A percentile compares a stretch with the other conserved stretches of the same genome.
Conservation (phyloP, 225 moss, liverwort and hornwort species). For the Pseudisothecium myosuroides region DNA sequence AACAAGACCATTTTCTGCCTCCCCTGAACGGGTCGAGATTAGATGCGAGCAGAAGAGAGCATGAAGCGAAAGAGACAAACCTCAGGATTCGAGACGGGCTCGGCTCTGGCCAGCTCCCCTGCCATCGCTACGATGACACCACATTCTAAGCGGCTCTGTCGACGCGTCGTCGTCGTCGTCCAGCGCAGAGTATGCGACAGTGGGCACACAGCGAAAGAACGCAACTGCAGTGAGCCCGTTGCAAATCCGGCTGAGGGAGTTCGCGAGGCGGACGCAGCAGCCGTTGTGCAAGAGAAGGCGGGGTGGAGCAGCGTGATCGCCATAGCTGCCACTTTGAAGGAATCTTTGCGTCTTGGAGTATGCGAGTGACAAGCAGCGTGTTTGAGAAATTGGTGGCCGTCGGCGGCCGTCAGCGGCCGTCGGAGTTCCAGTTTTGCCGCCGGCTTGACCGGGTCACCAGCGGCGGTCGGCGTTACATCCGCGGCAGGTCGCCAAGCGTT, state of each 20-base stretch:
- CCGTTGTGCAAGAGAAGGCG: background rate
- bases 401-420: background rate
- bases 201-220: background rate
- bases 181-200: background rate
- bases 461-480: background rate
- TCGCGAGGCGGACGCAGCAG: background rate
- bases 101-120: slow-evolving; percentile 23
- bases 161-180: background rate
- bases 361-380: background rate
- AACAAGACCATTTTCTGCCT: background rate
- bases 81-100: slow-evolving; percentile 37
- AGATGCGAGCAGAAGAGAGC: background rate
- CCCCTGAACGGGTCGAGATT: background rate
- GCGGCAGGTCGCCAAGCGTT: background rate
- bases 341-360: background rate
- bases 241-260: background rate
- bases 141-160: background rate
- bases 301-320: background rate
- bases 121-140: slow-evolving; percentile 9
- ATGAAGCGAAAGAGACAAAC: background rate
- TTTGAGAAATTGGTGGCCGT: background rate
- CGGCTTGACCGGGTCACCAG: too few relatives aligned
- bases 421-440: background rate
- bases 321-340: background rate
- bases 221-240: background rate